Conservation (phyloP, 2,329 filamentous ascomycete species). For the Penicillium sp. region DNA sequence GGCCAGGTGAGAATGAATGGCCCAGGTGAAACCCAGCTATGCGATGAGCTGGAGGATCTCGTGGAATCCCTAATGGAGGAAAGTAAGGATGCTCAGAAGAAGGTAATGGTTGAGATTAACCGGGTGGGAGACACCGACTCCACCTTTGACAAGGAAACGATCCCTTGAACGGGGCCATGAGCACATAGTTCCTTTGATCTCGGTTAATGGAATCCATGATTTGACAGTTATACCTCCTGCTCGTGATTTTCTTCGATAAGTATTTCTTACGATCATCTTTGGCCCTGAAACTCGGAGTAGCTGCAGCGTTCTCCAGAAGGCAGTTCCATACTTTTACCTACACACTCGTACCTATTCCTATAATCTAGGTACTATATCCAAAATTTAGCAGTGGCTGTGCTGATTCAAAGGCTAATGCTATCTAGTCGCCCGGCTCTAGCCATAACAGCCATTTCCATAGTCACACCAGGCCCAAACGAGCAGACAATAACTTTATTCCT, state of each 20-base stretch:
- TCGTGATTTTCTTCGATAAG: neutral
- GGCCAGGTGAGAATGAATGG: neutral
- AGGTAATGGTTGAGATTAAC: neutral
- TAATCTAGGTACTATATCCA: too few species aligned
- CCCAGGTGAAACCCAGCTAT: neutral
- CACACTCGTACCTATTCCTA: too few species aligned
- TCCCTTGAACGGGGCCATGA: neutral
- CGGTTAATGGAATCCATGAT: neutral
- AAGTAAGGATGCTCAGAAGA: slow-evolving; percentile 2
- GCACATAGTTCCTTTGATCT: neutral
- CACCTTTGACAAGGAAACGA: neutral
- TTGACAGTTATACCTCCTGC: too few species aligned
- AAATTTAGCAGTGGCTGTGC: too few species aligned
- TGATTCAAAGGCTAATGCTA: too few species aligned
- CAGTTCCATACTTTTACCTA: too few species aligned
- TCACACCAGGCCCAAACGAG: neutral
- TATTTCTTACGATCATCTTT: neutral
- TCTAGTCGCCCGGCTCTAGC: neutral
- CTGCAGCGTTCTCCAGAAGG: too few species aligned
- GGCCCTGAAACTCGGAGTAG: too few species aligned
- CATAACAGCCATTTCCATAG: neutral
- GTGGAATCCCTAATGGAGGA: neutral
- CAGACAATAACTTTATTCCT: neutral
- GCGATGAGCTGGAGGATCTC: slow-evolving; percentile 1
- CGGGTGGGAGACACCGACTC: neutral